A percentile compares a stretch with the other conserved stretches of the same genome.
These are phyloP conservation scores for Chlorella sp. DNA, from an alignment of 139 green algal species.

Conservation along the genomic window DNA sequence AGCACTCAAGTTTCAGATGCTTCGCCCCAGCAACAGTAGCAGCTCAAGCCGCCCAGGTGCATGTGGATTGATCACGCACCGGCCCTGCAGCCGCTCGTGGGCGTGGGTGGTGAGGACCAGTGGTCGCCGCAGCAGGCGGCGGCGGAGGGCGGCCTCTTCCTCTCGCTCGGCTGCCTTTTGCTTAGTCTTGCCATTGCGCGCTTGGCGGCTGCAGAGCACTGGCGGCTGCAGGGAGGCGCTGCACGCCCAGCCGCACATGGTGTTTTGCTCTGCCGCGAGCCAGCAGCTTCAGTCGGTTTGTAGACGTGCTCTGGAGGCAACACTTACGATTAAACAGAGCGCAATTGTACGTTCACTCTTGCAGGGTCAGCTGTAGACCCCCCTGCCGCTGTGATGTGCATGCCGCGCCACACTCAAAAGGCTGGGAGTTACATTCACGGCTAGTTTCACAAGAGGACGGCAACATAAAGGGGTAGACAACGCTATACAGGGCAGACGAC, in stretches of 20 bases:
- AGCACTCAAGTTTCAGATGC: background rate
- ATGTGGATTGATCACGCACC: background rate
- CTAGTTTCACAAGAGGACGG: too few relatives aligned
- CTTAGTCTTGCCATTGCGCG: background rate
- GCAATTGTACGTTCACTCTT: too few relatives aligned
- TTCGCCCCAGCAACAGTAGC: background rate
- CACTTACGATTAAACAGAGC: background rate
- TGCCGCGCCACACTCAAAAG: too few relatives aligned
- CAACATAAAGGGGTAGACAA: too few relatives aligned
- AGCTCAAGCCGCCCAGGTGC: background rate
- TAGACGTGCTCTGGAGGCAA: background rate
- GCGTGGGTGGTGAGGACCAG: slow-evolving; percentile 7
- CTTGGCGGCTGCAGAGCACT: background rate
- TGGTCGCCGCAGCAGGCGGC: background rate
- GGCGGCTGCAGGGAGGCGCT: background rate
- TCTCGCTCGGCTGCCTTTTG: background rate
- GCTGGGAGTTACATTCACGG: too few relatives aligned
- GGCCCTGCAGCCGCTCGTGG: background rate
- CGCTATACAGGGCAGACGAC: too few relatives aligned
- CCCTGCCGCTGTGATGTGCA: too few relatives aligned
- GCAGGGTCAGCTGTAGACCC: too few relatives aligned
- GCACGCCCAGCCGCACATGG: background rate
- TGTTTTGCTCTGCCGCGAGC: too few relatives aligned
- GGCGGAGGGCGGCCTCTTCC: background rate
- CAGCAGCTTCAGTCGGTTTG: background rate